These are phyloP conservation scores for Ophiostoma pallidulum DNA, from an alignment of 2,329 filamentous ascomycete genomes.

Conservation along the genomic window DNA sequence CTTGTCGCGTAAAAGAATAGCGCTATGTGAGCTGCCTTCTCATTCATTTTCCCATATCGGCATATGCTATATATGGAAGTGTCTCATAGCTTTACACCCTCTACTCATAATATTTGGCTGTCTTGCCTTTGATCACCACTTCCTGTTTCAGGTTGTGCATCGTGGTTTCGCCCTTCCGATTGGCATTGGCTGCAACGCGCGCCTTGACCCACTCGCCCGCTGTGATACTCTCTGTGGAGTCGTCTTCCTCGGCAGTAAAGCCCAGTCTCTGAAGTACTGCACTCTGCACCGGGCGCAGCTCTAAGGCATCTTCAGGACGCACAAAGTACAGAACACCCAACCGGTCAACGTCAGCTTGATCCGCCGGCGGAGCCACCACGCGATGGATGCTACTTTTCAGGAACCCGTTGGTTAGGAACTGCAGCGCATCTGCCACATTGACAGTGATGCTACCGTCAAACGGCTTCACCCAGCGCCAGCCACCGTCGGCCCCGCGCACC, in stretches of 20 bases:
- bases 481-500: conserved; percentile 30
- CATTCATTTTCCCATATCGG: too few relatives aligned
- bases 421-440: conserved; percentile 36
- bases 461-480: conserved; percentile 36
- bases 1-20: too few relatives aligned
- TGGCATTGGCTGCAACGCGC: conserved; percentile 1
- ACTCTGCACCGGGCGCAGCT: conserved; percentile 17
- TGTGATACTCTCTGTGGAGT: conserved; percentile 2
- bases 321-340: conserved; percentile 44
- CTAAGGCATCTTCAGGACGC: conserved; percentile 30
- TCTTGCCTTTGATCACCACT: conserved; percentile 11
- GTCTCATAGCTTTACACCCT: neutral
- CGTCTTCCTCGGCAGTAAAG: conserved; percentile 1
- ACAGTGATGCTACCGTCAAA: conserved; percentile 39
- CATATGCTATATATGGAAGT: too few relatives aligned
- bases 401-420: conserved; percentile 35
- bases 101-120: conserved; percentile 10
- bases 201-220: conserved; percentile 13
- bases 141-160: neutral
- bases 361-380: conserved; percentile 27
- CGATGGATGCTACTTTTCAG: conserved; percentile 28
- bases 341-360: conserved; percentile 37
- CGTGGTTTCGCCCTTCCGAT: neutral
- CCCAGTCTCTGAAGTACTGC: conserved; percentile 9
- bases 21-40: too few relatives aligned